Base-by-base conservation (phyloP, 106 monocot species). In the Triglochin maritima region DNA sequence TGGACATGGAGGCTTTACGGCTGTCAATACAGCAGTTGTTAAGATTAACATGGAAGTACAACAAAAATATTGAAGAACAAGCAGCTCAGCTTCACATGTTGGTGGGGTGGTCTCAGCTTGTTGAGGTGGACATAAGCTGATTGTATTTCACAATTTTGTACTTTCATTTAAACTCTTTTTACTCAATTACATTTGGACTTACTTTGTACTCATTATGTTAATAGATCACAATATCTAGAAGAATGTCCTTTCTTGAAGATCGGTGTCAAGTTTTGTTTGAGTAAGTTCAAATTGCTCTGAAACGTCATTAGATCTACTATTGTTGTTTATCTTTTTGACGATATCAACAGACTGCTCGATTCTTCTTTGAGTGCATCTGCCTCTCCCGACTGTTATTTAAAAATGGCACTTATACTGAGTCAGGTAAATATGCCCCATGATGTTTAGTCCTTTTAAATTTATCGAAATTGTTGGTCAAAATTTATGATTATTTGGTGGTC, bases 71-170 rank as follows among this genome's bases (percentile, higher is more conserved):
- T 77, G 96, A 96, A 88, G 96, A 96, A 69, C 87, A 96, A 68
- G 88, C 88, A 47, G 90, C 96, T 17, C 96, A 96, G 57, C 83
- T 88, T 74, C 96, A 96, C 81, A 83, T 96, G 90, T 72, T 96
- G 67, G 81, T 86, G 49, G 88, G 80, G 8, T 96, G 96, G 96
- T 86, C 96, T 67, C 91, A 96, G 64, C 60, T 96, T 78, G 83
- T 86, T 41, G 87, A 96, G 84, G 96, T 86, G 17, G 50, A 1
- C 0, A 17, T 60, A 7, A 4, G 12, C 10, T 14, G 11, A 10
- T 70, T 15, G 9, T 70, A 7, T 48, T 12, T 58, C 10, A 14
- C 17, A 43, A 13, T 77, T 12, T 29, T 68, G 48, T 73, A 29
- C 29, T 29, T 29, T 0, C 29, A 29, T 29, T 29, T 29, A 29